Evolutionary conservation across 164 flowering plant species (phyloP).

Genomic region (Stephania cephalantha): DNA sequence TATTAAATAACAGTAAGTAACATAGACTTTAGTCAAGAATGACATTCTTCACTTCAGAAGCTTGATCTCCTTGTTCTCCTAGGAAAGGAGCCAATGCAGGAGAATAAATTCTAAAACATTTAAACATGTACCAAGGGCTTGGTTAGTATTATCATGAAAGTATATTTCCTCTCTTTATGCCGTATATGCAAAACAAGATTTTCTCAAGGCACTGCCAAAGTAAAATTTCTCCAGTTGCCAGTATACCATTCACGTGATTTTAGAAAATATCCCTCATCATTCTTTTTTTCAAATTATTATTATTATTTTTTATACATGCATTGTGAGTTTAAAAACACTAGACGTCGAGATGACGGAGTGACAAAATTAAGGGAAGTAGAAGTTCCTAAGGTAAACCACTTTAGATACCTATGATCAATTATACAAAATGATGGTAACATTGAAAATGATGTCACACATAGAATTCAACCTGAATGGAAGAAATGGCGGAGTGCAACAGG

Average conservation of each 20-base stretch:
- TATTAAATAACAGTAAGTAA: not conserved
- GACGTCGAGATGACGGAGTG: no score
- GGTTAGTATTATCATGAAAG: no score
- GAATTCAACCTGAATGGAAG: no score
- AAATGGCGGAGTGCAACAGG: no score
- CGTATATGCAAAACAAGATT: not conserved
- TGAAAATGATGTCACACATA: no score
- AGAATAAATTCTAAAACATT: not conserved
- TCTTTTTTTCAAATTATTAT: not conserved
- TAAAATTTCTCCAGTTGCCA: not conserved
- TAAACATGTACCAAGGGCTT: not conserved
- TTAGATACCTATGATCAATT: no score
- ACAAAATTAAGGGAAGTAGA: no score
- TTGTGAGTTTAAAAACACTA: no score
- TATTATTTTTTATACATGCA: no score
- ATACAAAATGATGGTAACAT: no score
- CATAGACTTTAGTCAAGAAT: not conserved
- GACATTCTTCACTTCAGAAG: not conserved
- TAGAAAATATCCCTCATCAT: not conserved
- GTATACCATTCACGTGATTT: not conserved
- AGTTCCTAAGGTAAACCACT: no score
- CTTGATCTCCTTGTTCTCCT: not conserved
- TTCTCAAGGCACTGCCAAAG: not conserved
- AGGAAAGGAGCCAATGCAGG: not conserved
- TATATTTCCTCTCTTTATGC: not conserved